Percentiles rank a stretch among this genome's conserved stretches.
phyloP scores from a whole-genome alignment of 2,329 filamentous ascomycete species.

The Colletotrichum liriopes region DNA sequence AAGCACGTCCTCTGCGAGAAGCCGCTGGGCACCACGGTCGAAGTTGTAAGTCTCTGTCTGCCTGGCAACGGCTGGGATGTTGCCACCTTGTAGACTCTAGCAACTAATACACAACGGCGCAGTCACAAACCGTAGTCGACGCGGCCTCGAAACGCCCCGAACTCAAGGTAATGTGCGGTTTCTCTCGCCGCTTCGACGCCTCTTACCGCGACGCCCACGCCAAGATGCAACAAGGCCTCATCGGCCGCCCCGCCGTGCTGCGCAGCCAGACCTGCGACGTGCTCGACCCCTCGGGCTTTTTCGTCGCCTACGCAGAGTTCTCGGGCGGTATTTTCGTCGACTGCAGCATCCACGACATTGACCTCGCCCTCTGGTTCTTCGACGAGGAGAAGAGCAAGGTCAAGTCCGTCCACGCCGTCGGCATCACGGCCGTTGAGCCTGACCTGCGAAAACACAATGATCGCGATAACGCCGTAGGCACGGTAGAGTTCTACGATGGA shows the following conservation, averaged over 20 bases:
- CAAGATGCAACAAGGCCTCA: slow-evolving; percentile 67
- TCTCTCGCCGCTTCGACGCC: slow-evolving; percentile 69
- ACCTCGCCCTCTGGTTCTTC: slow-evolving; percentile 54
- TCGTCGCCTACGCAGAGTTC: slow-evolving; percentile 77
- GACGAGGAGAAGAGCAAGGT: slow-evolving; percentile 49
- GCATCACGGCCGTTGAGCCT: slow-evolving; percentile 53
- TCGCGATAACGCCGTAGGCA: slow-evolving; percentile 58
- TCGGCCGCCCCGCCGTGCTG: slow-evolving; percentile 73
- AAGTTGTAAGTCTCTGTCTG: slow-evolving; percentile 63
- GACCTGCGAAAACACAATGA: slow-evolving; percentile 52
- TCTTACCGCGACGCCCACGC: slow-evolving; percentile 74
- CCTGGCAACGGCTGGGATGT: not conserved
- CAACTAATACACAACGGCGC: not conserved
- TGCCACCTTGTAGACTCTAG: not conserved
- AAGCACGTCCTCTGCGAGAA: slow-evolving; percentile 74
- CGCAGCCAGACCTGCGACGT: slow-evolving; percentile 79
- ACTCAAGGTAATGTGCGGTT: slow-evolving; percentile 72
- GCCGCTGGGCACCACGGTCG: slow-evolving; percentile 71
- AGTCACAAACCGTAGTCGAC: slow-evolving; percentile 74
- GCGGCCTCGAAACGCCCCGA: slow-evolving; percentile 69
- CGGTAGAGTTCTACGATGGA: slow-evolving; percentile 76
- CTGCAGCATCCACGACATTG: slow-evolving; percentile 79
- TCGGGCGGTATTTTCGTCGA: slow-evolving; percentile 80
- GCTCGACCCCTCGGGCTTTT: slow-evolving; percentile 76
- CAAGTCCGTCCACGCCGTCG: slow-evolving; percentile 51